Evolutionary conservation across 805 yeast genomes (phyloP).

Genomic region (Candida chauliodis): DNA sequence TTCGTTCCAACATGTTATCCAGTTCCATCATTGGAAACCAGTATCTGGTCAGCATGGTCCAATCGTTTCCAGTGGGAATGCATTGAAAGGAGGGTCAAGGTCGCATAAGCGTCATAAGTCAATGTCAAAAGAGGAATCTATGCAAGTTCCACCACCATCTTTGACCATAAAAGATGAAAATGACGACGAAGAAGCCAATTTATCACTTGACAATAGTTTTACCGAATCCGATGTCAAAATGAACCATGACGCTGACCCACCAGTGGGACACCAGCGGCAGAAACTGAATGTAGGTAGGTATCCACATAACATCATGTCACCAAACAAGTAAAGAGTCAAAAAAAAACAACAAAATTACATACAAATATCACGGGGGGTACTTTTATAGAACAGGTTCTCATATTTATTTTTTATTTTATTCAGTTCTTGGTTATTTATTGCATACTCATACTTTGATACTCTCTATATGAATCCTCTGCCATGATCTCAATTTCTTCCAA

Average conservation of each 20-base stretch:
- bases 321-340: slow-evolving; percentile 8
- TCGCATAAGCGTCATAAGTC: slow-evolving; percentile 39
- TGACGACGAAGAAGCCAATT: slow-evolving; percentile 10
- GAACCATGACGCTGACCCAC: slow-evolving; percentile 10
- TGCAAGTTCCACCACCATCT: slow-evolving; percentile 1
- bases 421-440: slow-evolving; percentile 20
- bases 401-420: slow-evolving; percentile 2
- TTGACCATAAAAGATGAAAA: slow-evolving; percentile 5
- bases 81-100: slow-evolving; percentile 10
- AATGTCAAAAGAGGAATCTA: slow-evolving; percentile 5
- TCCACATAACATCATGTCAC: slow-evolving; percentile 28
- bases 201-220: slow-evolving; percentile 14
- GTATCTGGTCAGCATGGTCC: slow-evolving; percentile 19
- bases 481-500: slow-evolving; percentile 55
- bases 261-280: slow-evolving; percentile 10
- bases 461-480: slow-evolving; percentile 42
- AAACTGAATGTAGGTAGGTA: slow-evolving; percentile 23
- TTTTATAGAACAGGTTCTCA: too few species aligned
- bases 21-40: slow-evolving; percentile 58
- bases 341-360: too few species aligned
- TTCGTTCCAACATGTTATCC: slow-evolving; percentile 48
- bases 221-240: slow-evolving; percentile 3
- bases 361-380: too few species aligned
- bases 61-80: slow-evolving; percentile 7
- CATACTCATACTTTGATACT: too few species aligned